These are phyloP conservation scores for Blepharisma stoltei DNA, from an alignment of 73 alveolate species.

Conservation along the genomic window DNA sequence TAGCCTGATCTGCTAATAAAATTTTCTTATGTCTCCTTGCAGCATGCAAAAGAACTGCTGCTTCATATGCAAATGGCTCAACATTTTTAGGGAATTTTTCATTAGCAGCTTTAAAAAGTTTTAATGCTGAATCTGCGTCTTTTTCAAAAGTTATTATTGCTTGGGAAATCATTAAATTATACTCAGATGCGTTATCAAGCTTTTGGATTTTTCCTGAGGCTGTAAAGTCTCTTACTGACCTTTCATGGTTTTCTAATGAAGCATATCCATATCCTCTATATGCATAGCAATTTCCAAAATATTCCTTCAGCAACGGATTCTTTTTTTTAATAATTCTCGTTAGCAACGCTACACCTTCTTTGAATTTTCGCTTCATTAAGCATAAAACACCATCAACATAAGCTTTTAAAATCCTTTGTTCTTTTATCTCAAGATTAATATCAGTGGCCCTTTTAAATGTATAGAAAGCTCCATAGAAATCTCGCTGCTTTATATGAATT, in stretches of 20 bases:
- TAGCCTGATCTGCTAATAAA: not conserved
- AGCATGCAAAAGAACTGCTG: constrained; percentile 36
- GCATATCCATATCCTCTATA: constrained; percentile 56
- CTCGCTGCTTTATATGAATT: constrained; percentile 47
- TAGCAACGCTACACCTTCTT: constrained; percentile 40
- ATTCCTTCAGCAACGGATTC: constrained; percentile 36
- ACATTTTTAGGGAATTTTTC: constrained; percentile 41
- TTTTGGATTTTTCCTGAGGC: constrained; percentile 22
- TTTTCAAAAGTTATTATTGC: constrained; percentile 42
- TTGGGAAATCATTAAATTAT: constrained; percentile 39
- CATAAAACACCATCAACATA: constrained; percentile 55
- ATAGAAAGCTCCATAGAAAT: constrained; percentile 54
- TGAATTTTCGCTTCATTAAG: constrained; percentile 51
- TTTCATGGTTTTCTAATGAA: constrained; percentile 46
- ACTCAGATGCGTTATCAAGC: constrained; percentile 40
- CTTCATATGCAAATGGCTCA: constrained; percentile 54
- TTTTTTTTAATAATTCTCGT: constrained; percentile 26
- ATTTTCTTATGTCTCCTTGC: constrained; percentile 37
- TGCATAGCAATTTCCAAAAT: constrained; percentile 44
- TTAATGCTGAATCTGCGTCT: constrained; percentile 36
- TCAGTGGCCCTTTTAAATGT: constrained; percentile 52
- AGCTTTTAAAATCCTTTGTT: constrained; percentile 43
- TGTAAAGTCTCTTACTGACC: constrained; percentile 43
- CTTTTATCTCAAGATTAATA: constrained; percentile 37
- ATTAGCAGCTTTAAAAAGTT: constrained; percentile 41